phyloP scores from a whole-genome alignment of 2,329 filamentous ascomycete species.

The Spiromastix sp. region DNA sequence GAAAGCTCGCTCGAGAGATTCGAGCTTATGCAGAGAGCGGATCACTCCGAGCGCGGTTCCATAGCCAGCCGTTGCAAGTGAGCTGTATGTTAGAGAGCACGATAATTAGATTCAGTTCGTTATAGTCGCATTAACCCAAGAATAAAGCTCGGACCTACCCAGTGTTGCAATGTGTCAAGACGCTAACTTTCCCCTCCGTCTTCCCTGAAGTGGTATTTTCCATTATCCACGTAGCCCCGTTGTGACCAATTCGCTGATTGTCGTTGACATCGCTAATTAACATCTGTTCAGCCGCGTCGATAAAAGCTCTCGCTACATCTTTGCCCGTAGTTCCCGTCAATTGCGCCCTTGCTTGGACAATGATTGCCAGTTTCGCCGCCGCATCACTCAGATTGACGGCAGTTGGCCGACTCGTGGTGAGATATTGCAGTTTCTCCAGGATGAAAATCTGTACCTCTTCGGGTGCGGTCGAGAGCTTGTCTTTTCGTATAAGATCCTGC shows the following conservation, averaged over 20 bases:
- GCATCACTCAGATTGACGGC: slow-evolving; percentile 93
- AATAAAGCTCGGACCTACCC: slow-evolving; percentile 50
- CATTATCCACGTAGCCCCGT: slow-evolving; percentile 75
- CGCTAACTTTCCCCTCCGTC: slow-evolving; percentile 53
- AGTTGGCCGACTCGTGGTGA: slow-evolving; percentile 82
- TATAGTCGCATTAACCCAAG: background rate
- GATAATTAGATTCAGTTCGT: background rate
- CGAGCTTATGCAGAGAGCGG: slow-evolving; percentile 60
- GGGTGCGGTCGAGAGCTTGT: slow-evolving; percentile 38
- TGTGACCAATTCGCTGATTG: slow-evolving; percentile 73
- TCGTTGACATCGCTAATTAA: slow-evolving; percentile 76
- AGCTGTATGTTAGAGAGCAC: slow-evolving; percentile 39
- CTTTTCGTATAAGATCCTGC: slow-evolving; percentile 30
- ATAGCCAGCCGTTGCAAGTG: slow-evolving; percentile 93
- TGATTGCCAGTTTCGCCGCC: slow-evolving; percentile 63
- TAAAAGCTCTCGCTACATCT: slow-evolving; percentile 58
- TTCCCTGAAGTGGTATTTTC: slow-evolving; percentile 42
- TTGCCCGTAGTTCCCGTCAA: slow-evolving; percentile 24
- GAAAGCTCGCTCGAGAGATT: slow-evolving; percentile 69
- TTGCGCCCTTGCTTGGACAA: slow-evolving; percentile 41
- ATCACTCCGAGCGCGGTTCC: slow-evolving; percentile 93
- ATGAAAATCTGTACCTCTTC: slow-evolving; percentile 61
- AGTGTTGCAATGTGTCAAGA: slow-evolving; percentile 96
- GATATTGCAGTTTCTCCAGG: slow-evolving; percentile 66
- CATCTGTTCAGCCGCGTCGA: slow-evolving; percentile 74